Evolutionary conservation across 2,329 filamentous ascomycete species (phyloP).

Genomic region (Sporothrix pallida): DNA sequence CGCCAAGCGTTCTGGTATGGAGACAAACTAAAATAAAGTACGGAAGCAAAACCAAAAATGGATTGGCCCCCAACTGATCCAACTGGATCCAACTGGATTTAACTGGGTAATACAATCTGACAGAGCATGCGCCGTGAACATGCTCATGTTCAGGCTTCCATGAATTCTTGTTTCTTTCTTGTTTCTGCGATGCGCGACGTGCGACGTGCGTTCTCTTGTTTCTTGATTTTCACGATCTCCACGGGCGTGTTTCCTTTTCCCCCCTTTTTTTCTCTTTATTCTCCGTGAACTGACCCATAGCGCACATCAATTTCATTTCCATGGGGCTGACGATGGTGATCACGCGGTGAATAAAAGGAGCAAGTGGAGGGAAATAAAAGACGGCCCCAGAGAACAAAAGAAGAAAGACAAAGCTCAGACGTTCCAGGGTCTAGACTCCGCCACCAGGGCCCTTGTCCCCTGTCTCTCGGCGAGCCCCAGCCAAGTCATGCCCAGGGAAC

Average conservation of each 20-base stretch:
- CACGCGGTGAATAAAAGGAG: not conserved
- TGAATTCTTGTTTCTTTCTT: not conserved
- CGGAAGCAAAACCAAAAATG: not conserved
- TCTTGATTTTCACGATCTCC: not conserved
- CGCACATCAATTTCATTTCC: not conserved
- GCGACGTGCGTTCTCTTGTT: not conserved
- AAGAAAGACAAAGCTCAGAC: slow-evolving; percentile 5
- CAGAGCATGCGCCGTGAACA: not conserved
- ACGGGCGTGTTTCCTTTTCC: not conserved
- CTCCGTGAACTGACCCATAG: not conserved
- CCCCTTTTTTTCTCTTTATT: not conserved
- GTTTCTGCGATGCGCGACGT: not conserved
- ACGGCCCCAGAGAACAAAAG: not conserved
- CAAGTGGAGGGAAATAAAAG: not conserved
- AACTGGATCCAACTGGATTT: no score
- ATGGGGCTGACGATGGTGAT: slow-evolving; percentile 5
- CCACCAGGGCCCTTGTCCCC: not conserved
- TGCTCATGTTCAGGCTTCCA: not conserved
- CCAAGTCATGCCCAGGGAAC: no score
- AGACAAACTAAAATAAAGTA: no score
- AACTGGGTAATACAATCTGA: no score
- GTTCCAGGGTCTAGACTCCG: slow-evolving; percentile 7
- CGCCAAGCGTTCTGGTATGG: no score
- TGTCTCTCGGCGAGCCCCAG: slow-evolving; percentile 9
- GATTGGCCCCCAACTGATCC: not conserved